Base-by-base conservation (phyloP, 2,329 filamentous ascomycete species). In the Calonectria hawksworthii region DNA sequence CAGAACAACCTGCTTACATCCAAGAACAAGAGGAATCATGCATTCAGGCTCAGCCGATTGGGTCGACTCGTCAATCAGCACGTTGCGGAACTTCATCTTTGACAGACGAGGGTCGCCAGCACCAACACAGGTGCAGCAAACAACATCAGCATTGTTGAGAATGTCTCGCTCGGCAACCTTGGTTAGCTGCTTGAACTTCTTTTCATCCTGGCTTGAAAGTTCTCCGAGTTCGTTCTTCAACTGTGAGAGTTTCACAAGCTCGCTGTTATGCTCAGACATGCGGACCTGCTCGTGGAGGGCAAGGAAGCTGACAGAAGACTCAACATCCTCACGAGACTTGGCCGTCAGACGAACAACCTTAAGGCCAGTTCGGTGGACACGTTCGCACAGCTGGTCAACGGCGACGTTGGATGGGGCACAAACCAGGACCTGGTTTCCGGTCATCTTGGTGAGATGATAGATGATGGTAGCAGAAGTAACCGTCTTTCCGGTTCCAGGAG, bases 401-500 rank as follows among this genome's bases (percentile, higher is more conserved):
- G 97, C 97, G 76, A 99, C 97, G 89, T 99, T 99, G 65, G 97
- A 99, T 0, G 97, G 97, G 21, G 97, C 97, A 82, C 97, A 99
- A 59, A 99, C 97, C 44, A 99, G 90, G 5, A 99, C 96, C 82
- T 98, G 97, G 69, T 96, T 96, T 77, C 94, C 96, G 80, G 96
- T 99, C 86, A 98, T 94, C 87, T 98, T 99, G 79, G 96, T 95
- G 73, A 99, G 89, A 84, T 99, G 97, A 83, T 98, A 99, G 83
- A 99, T 99, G 84, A 99, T 98, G 2, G 97, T 99, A 41, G 97
- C 97, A 44, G 97, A 99, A 21, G 97, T 99, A 73, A 99, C 97
- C 0, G 97, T 99, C 90, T 99, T 99, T 83, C 97, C 97, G 6
- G 97, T 99, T 83, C 97, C 97, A 0, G 97, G 97, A 74, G 97